These are phyloP conservation scores for Quercus ilex DNA, from an alignment of 306 rosid genomes.

Conservation along the genomic window DNA sequence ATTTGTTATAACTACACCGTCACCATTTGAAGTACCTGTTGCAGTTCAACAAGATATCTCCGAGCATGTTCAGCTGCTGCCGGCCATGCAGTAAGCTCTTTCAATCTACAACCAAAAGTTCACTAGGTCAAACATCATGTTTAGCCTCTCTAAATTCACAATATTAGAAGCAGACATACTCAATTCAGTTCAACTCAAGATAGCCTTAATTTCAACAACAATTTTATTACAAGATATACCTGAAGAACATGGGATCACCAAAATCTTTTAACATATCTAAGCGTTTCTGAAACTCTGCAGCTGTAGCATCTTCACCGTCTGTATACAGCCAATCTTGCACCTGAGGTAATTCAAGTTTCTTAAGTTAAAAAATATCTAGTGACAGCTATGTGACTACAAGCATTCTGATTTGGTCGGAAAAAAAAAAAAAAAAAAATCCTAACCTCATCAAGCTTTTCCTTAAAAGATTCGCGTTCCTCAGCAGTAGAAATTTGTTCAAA, in stretches of 20 bases:
- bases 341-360: conserved; percentile 38
- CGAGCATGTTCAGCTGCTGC: conserved; percentile 58
- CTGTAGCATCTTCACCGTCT: conserved; percentile 97
- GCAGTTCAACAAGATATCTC: conserved; percentile 64
- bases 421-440: conserved; percentile 8
- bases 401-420: conserved; percentile 4
- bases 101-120: conserved; percentile 54
- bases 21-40: conserved; percentile 47
- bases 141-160: background rate
- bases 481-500: conserved; percentile 62
- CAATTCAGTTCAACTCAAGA: background rate
- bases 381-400: background rate
- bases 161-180: background rate
- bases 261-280: conserved; percentile 65
- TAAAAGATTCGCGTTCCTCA: conserved; percentile 71
- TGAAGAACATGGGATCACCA: conserved; percentile 87
- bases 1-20: no score
- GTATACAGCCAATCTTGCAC: conserved; percentile 97
- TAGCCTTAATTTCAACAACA: background rate
- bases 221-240: conserved; percentile 44
- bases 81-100: conserved; percentile 86
- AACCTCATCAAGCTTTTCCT: conserved; percentile 92
- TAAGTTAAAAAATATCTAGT: conserved; percentile 7
- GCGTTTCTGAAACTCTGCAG: conserved; percentile 75
- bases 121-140: conserved; percentile 22